Percentiles rank a stretch among this genome's conserved stretches.
Evolutionary conservation across 2,329 filamentous ascomycete species (phyloP).

Genomic region (Aspergillus bombycis): DNA sequence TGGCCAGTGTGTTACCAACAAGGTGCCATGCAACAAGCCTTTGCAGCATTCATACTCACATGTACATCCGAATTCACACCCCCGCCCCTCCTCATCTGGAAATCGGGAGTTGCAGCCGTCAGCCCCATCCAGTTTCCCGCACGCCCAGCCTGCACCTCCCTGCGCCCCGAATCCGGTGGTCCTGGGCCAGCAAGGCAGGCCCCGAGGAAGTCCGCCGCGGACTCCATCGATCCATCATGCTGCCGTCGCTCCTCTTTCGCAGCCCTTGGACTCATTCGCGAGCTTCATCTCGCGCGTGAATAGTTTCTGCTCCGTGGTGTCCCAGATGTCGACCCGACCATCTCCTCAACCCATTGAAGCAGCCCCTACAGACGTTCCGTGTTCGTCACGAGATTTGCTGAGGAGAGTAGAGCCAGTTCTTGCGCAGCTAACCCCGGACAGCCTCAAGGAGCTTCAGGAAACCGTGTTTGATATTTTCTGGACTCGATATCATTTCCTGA

Average conservation of each 20-base stretch:
- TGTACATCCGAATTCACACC: background rate
- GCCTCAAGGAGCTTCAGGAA: background rate
- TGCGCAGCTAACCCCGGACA: background rate
- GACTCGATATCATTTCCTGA: background rate
- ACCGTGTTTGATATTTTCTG: background rate
- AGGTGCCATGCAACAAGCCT: slow-evolving; percentile 11
- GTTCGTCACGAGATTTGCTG: background rate
- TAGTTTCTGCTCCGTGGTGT: background rate
- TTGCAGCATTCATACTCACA: background rate
- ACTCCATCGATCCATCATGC: background rate
- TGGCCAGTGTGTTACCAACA: slow-evolving; percentile 22
- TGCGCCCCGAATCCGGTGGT: background rate
- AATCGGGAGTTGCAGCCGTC: background rate
- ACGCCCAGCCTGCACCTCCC: background rate
- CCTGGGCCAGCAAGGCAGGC: background rate
- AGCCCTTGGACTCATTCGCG: background rate
- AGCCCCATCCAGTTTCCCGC: background rate
- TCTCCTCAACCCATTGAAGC: background rate
- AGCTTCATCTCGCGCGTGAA: background rate
- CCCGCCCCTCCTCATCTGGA: background rate
- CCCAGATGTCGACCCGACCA: background rate
- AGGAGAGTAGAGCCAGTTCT: background rate
- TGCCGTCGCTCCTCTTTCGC: background rate
- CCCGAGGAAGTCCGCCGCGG: background rate
- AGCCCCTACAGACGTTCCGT: background rate